Conservation (phyloP, 495 filamentous ascomycete genomes). For the Aspergillus ostianus region DNA sequence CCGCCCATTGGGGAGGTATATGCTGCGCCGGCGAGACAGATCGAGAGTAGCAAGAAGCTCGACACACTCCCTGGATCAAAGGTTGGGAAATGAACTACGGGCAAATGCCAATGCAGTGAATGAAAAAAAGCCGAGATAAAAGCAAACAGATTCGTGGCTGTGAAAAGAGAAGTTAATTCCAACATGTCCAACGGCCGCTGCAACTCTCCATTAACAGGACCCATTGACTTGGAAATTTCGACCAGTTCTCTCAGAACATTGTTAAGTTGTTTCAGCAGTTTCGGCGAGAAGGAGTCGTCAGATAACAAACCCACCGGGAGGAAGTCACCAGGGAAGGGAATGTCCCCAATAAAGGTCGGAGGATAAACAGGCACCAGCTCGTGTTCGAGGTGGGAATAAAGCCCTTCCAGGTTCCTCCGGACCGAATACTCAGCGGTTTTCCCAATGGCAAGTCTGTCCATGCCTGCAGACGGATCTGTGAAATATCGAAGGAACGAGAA, state of each 20-base stretch:
- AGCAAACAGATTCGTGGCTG: conserved; percentile 29
- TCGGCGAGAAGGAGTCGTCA: conserved; percentile 21
- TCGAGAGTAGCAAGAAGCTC: conserved; percentile 32
- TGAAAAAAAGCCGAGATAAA: conserved; percentile 42
- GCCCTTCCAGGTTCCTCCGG: conserved; percentile 31
- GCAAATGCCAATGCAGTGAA: conserved; percentile 40
- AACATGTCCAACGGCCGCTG: conserved; percentile 20
- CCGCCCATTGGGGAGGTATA: conserved; percentile 28
- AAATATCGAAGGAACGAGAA: conserved; percentile 38
- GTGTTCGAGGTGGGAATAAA: conserved; percentile 34
- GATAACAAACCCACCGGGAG: conserved; percentile 9
- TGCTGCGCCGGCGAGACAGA: conserved; percentile 35
- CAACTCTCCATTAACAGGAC: neutral
- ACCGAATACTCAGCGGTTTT: conserved; percentile 35
- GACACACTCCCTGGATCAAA: conserved; percentile 38
- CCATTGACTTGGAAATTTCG: conserved; percentile 37
- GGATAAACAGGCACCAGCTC: conserved; percentile 27
- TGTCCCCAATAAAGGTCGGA: conserved; percentile 14
- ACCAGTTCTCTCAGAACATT: conserved; percentile 30
- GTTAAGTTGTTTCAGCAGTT: conserved; percentile 31
- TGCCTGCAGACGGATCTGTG: conserved; percentile 32
- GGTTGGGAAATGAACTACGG: conserved; percentile 40
- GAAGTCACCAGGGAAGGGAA: conserved; percentile 21
- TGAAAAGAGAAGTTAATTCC: conserved; percentile 28
- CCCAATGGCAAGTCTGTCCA: conserved; percentile 36